Conservation (phyloP, 176 grass and related monocot genomes). For the Hsuehochloa calcarea region DNA sequence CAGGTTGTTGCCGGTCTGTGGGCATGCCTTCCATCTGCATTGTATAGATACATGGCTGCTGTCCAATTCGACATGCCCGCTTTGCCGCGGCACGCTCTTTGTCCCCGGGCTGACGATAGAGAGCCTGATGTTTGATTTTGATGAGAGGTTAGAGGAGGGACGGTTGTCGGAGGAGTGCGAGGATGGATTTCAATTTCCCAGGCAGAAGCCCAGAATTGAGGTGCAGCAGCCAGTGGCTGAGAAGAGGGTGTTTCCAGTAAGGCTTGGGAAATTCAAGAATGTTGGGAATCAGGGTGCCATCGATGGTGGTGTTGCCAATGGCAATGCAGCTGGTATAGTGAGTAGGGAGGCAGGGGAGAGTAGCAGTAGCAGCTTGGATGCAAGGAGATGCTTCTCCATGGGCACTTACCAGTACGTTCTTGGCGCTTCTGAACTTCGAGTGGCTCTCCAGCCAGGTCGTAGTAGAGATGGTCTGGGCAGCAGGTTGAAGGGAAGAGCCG, state of each 20-base stretch:
- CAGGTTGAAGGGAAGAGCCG: constrained; percentile 26
- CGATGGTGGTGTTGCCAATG: constrained; percentile 28
- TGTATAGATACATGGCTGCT: constrained; percentile 94
- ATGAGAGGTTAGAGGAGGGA: constrained; percentile 46
- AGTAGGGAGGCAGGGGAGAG: constrained; percentile 68
- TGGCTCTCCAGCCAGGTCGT: constrained; percentile 45
- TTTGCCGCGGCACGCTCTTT: constrained; percentile 73
- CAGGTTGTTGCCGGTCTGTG: constrained; percentile 69
- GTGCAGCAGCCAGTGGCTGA: constrained; percentile 42
- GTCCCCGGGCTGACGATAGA: constrained; percentile 39
- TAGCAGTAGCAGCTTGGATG: constrained; percentile 84
- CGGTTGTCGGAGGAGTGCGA: constrained; percentile 27
- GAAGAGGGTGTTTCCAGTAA: constrained; percentile 75
- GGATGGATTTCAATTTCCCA: constrained; percentile 20
- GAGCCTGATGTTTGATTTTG: constrained; percentile 55
- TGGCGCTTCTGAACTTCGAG: constrained; percentile 61
- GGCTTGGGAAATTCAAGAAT: constrained; percentile 83
- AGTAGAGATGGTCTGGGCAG: constrained; percentile 19
- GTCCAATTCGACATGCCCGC: constrained; percentile 91
- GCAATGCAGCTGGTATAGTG: neutral
- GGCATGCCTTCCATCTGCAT: constrained; percentile 78
- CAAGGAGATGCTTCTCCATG: constrained; percentile 91
- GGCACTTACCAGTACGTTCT: constrained; percentile 89
- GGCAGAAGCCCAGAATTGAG: constrained; percentile 7
- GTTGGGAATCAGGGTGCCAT: constrained; percentile 39